Conservation (phyloP, 1,284 basidiomycete species). For the Ustilago trichophora region DNA sequence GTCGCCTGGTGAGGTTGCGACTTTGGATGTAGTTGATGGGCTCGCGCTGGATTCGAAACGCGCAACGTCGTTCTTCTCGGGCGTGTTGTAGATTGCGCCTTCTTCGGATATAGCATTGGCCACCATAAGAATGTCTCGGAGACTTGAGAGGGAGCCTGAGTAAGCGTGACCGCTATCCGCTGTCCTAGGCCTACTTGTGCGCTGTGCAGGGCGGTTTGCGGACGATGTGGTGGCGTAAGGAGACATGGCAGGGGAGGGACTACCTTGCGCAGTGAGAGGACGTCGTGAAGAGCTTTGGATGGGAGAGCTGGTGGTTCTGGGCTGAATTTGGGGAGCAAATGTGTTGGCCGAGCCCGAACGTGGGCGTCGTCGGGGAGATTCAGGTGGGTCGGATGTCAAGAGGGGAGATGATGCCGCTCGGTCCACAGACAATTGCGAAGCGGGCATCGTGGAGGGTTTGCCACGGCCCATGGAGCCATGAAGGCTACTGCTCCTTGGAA, state of each 20-base stretch:
- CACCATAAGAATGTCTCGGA: slow-evolving; percentile 31
- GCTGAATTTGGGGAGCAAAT: slow-evolving; percentile 35
- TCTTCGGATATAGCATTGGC: slow-evolving; percentile 36
- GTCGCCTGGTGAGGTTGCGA: slow-evolving; percentile 5
- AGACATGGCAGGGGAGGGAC: slow-evolving; percentile 6
- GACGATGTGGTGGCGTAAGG: not conserved
- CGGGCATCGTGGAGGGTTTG: not conserved
- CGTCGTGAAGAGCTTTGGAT: slow-evolving; percentile 8
- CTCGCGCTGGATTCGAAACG: slow-evolving; percentile 8
- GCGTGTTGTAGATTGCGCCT: slow-evolving; percentile 28
- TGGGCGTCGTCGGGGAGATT: slow-evolving; percentile 20
- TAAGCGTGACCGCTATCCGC: slow-evolving; percentile 27
- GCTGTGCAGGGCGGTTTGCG: slow-evolving; percentile 1
- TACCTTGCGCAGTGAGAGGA: slow-evolving; percentile 11
- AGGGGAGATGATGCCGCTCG: slow-evolving; percentile 1
- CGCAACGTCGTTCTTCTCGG: slow-evolving; percentile 11
- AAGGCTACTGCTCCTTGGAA: slow-evolving; percentile 39
- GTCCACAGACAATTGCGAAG: not conserved
- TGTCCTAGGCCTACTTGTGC: slow-evolving; percentile 23
- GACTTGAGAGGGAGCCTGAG: slow-evolving; percentile 31
- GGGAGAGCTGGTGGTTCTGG: slow-evolving; percentile 40
- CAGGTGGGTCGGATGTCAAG: not conserved
- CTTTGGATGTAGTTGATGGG: not conserved
- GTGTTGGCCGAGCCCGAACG: slow-evolving; percentile 18
- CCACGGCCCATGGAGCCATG: slow-evolving; percentile 10